Evolutionary conservation across 495 filamentous ascomycete genomes (phyloP), one percentile per base, ranked within the genome.

Genomic region (Neurospora discreta): DNA sequence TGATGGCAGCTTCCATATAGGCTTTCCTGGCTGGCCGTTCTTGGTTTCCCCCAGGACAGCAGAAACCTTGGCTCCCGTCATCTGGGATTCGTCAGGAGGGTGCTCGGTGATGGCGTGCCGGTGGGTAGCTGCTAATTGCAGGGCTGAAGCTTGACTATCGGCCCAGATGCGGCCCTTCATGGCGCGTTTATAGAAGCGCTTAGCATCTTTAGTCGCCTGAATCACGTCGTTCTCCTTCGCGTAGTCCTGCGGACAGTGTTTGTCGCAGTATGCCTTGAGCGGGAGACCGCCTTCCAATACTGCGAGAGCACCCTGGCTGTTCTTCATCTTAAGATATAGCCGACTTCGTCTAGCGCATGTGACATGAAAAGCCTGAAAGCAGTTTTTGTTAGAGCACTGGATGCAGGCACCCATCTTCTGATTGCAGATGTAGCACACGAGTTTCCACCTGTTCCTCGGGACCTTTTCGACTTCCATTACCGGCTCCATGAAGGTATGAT

Each of bases 381-480:
- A 99, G 72, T 90, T 91, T 79, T 97, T 98, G 82, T 98, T 98
- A 71, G 94, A 93, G 82, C 95, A 99, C 81, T 99, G 95, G 71
- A 99, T 97, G 74, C 95, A 98, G 42, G 95, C 95, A 33, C 95
- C 95, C 95, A 98, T 99, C 76, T 89, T 90, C 81, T 98, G 95
- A 71, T 92, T 91, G 82, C 95, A 99, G 68, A 99, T 97, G 82
- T 98, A 99, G 83, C 95, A 99, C 38, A 87, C 88, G 73, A 99
- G 82, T 82, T 93, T 95, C 95, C 95, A 98, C 75, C 95, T 87
- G 68, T 90, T 92, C 78, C 91, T 94, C 5, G 95, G 95, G 8
- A 99, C 94, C 79, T 97, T 97, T 77, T 98, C 95, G 72, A 99
- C 92, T 72, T 98, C 95, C 83, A 95, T 94, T 68, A 99, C 93